Evolutionary conservation across 257 asterid species (phyloP).

Genomic region (Fraxinus cuspidata): DNA sequence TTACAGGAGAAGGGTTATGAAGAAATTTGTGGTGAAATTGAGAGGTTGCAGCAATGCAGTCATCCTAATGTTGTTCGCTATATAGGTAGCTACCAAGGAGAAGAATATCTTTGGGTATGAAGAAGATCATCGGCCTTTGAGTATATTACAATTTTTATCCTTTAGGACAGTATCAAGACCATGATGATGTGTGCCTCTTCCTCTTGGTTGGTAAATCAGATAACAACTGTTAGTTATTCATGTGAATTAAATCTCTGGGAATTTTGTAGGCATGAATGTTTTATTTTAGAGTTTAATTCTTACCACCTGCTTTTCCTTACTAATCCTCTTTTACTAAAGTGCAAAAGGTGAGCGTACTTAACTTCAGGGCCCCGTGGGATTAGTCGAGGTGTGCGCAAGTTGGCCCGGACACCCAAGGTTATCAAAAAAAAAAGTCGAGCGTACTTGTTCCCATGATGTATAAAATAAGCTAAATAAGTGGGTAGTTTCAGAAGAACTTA

Average conservation of each 20-base stretch:
- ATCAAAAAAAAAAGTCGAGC: too few species aligned
- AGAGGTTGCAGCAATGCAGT: constrained; percentile 75
- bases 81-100: constrained; percentile 98
- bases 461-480: neutral
- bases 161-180: constrained; percentile 2
- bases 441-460: neutral
- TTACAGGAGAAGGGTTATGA: constrained; percentile 97
- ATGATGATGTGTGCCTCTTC: neutral
- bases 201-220: too few species aligned
- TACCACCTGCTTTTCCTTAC: constrained; percentile 6
- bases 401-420: too few species aligned
- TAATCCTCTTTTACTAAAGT: neutral
- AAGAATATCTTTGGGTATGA: constrained; percentile 96
- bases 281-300: constrained; percentile 11
- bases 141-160: constrained; percentile 13
- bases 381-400: too few species aligned
- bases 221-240: too few species aligned
- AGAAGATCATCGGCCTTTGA: constrained; percentile 27
- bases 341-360: neutral
- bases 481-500: neutral
- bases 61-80: constrained; percentile 99
- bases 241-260: too few species aligned
- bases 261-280: neutral
- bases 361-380: too few species aligned
- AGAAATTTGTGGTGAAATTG: constrained; percentile 75